phyloP scores from a whole-genome alignment of 192 early-diverging fungal species.

The Backusella circina region DNA sequence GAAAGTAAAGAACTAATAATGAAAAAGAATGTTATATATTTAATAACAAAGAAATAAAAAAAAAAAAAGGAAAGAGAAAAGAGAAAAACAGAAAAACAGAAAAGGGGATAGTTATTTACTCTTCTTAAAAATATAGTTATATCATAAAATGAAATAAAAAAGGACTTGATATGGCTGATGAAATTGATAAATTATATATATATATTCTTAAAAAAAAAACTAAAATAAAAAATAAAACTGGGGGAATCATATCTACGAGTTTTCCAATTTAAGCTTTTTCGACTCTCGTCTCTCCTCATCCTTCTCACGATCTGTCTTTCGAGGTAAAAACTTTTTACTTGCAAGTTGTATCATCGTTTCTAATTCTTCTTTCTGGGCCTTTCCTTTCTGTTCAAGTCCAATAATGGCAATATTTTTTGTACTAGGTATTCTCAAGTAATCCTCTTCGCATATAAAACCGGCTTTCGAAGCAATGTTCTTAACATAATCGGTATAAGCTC shows the following conservation, averaged over 20 bases:
- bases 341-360: conserved; percentile 16
- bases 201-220: neutral
- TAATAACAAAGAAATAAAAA: neutral
- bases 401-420: conserved; percentile 76
- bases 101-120: neutral
- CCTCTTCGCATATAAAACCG: conserved; percentile 59
- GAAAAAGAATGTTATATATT: neutral
- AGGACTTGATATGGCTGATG: neutral
- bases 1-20: neutral
- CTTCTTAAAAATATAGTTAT: neutral
- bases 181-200: conserved; percentile 1
- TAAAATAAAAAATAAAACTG: conserved; percentile 10
- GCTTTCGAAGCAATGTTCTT: conserved; percentile 45
- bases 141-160: conserved; percentile 12
- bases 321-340: conserved; percentile 39
- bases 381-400: conserved; percentile 30
- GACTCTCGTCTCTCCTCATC: conserved; percentile 37
- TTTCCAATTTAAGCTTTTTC: conserved; percentile 24
- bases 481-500: conserved; percentile 64
- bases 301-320: conserved; percentile 52
- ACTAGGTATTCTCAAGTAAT: conserved; percentile 74
- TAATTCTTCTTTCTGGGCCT: neutral
- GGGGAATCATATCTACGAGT: conserved; percentile 8
- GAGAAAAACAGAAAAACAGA: neutral
- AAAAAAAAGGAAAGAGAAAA: neutral